These are phyloP conservation scores for Fragilariopsis cylindrus DNA, from an alignment of 108 stramenopile species.

Conservation along the genomic window DNA sequence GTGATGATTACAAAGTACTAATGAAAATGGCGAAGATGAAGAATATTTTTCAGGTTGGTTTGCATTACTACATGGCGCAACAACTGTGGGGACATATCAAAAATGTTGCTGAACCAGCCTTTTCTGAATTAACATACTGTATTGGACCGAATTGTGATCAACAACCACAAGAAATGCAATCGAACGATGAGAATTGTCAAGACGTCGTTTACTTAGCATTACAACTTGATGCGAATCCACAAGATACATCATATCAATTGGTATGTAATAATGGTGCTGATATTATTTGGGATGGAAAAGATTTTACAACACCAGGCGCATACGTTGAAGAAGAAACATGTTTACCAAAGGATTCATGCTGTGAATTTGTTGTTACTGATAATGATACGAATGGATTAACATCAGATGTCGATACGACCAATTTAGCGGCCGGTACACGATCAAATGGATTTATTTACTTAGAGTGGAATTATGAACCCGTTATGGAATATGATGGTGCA, in stretches of 20 bases:
- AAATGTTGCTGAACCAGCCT: background rate
- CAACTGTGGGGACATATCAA: conserved; percentile 1
- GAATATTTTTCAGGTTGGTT: conserved; percentile 9
- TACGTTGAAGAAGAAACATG: conserved; percentile 20
- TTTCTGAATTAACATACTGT: conserved; percentile 10
- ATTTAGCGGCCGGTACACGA: background rate
- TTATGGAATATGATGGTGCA: conserved; percentile 8
- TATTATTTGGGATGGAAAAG: conserved; percentile 1
- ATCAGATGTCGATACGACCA: background rate
- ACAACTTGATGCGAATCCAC: conserved; percentile 8
- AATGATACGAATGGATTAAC: conserved; percentile 9
- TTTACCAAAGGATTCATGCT: conserved; percentile 13
- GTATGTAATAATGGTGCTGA: background rate
- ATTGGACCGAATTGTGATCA: conserved; percentile 11
- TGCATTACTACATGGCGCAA: conserved; percentile 9
- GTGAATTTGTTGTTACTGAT: conserved; percentile 3
- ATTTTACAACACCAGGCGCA: conserved; percentile 6
- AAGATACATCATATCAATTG: conserved; percentile 12
- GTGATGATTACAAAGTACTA: background rate
- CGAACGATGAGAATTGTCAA: conserved; percentile 10
- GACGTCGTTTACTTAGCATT: conserved; percentile 6
- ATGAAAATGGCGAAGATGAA: background rate
- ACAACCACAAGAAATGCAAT: conserved; percentile 2
- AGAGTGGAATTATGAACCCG: conserved; percentile 6
- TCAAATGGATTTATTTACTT: conserved; percentile 3